These are phyloP conservation scores for Fusarium transvaalense DNA, from an alignment of 2,329 filamentous ascomycete species.

Conservation along the genomic window DNA sequence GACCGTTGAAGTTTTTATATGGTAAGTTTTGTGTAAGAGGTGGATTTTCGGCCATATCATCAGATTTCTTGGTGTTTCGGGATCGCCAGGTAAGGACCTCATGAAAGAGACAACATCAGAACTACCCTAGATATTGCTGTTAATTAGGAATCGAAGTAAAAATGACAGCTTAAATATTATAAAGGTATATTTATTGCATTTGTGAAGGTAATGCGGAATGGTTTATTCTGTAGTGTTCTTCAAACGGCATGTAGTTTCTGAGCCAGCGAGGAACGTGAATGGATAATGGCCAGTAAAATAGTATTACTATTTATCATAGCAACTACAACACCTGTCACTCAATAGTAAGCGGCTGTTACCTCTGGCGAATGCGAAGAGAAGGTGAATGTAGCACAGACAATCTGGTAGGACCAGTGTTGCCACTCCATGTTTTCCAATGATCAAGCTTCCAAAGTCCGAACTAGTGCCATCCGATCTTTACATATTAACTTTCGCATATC, in stretches of 20 bases:
- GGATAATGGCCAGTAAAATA: neutral
- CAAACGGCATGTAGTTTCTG: neutral
- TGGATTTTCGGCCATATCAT: conserved; percentile 4
- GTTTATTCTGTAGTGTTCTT: accelerated
- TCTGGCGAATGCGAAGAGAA: neutral
- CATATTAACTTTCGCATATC: neutral
- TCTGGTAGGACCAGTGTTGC: neutral
- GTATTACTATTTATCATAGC: neutral
- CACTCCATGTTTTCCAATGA: neutral
- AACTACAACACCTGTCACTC: no score
- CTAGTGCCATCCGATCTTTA: neutral
- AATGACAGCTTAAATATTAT: accelerated
- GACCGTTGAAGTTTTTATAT: neutral
- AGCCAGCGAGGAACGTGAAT: neutral
- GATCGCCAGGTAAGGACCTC: accelerated
- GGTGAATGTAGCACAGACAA: neutral
- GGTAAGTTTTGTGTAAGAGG: neutral
- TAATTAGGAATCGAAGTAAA: no score
- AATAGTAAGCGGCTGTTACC: accelerated
- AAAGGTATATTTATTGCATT: neutral
- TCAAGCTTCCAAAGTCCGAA: neutral
- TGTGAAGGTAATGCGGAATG: neutral
- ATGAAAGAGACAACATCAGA: neutral
- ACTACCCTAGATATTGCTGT: conserved; percentile 6
- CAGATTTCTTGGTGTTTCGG: neutral